Base-by-base conservation (phyloP, 2,329 filamentous ascomycete genomes). In the Curvularia eragrostidis region DNA sequence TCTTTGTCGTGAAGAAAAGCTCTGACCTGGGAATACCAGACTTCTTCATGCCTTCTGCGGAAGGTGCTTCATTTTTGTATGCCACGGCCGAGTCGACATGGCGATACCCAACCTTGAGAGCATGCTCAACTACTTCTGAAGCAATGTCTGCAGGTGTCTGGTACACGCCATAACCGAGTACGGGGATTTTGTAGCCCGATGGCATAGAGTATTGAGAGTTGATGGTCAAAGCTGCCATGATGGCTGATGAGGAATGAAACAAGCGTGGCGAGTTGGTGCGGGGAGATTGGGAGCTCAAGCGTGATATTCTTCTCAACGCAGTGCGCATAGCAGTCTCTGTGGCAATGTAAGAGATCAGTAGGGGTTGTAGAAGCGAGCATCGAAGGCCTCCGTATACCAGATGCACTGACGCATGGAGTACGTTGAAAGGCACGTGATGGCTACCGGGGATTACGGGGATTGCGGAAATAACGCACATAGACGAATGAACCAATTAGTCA, bases 1-100 rank as follows among this genome's bases (percentile, higher is more conserved):
- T 86, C 77, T 93, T 93, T 43, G 87, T 90, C 0, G 89, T 91
- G 51, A 91, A 78, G 74, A 89, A 93, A 34, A 93, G 65, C 13
- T 90, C 81, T 12, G 81, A 76, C 34, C 87, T 82, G 2, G 81
- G 75, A 9, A 91, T 66, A 0, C 81, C 81, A 1, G 84, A 87
- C 51, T 82, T 72, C 42, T 80, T 80, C 32, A 91, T 78, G 1
- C 89, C 89, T 47, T 85, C 79, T 5, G 88, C 87, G 34, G 91
- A 87, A 66, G 89, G 81, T 12, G 78, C 74, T 71, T 93, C 90
- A 64, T 93, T 93, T 54, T 78, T 83, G 73, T 93, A 93, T 66
- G 86, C 3, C 5, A 76, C 74, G 1, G 89, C 90, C 0, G 88
- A 84, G 75, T 89, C 87, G 44, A 89, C 84, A 67, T 89, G 86